Evolutionary conservation across 1,284 basidiomycete genomes (phyloP).

Genomic region (Tilletia walkeri): DNA sequence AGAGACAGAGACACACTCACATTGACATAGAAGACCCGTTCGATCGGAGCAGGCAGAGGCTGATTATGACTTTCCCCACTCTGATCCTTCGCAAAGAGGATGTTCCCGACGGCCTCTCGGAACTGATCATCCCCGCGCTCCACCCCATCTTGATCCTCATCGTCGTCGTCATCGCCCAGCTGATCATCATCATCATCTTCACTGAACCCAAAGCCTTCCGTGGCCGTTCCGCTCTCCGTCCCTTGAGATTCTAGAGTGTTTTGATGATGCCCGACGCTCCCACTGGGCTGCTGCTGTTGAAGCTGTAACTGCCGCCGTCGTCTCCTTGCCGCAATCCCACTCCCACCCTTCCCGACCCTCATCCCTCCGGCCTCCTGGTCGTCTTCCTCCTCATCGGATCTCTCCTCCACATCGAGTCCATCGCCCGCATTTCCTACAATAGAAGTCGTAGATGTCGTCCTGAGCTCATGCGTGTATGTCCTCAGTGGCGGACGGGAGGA

Average conservation of each 20-base stretch:
- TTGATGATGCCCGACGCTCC: neutral
- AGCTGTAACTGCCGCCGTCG: neutral
- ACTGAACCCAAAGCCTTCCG: neutral
- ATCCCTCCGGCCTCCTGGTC: constrained; percentile 8
- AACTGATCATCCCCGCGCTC: constrained; percentile 17
- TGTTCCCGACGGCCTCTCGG: constrained; percentile 61
- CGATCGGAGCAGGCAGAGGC: constrained; percentile 31
- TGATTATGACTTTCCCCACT: constrained; percentile 60
- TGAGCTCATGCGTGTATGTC: neutral
- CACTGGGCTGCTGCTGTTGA: neutral
- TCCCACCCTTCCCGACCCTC: neutral
- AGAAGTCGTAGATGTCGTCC: constrained; percentile 13
- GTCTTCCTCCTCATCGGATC: constrained; percentile 30
- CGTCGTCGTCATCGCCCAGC: neutral
- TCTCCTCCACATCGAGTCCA: constrained; percentile 35
- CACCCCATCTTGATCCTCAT: neutral
- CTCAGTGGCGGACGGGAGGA: too few species aligned
- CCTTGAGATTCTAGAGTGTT: neutral
- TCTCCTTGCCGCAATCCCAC: neutral
- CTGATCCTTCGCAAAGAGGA: constrained; percentile 66
- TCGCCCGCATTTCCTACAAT: constrained; percentile 42
- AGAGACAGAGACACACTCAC: constrained; percentile 54
- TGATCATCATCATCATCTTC: constrained; percentile 15
- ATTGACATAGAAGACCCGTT: constrained; percentile 80
- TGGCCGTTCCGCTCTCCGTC: neutral